Evolutionary conservation across 225 moss, liverwort and hornwort species (phyloP).

Genomic region (Sphagnum tenellum): DNA sequence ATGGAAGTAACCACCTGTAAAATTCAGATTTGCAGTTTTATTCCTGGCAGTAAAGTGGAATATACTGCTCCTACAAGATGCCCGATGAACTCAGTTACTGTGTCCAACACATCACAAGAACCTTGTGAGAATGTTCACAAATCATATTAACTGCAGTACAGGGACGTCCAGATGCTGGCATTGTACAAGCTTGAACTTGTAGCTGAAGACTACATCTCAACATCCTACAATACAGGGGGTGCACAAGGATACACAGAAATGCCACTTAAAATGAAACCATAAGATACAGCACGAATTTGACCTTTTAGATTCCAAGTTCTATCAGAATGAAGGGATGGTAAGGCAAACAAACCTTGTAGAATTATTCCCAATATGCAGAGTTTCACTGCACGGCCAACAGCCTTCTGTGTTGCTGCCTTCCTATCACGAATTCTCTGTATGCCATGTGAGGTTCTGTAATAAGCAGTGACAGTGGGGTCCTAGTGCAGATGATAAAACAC

Average conservation of each 20-base stretch:
- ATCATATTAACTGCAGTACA: not conserved
- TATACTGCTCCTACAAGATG: no score
- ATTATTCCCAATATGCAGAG: constrained; percentile 41
- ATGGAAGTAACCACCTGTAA: constrained; percentile 34
- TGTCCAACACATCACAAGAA: not conserved
- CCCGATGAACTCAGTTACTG: no score
- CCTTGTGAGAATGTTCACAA: not conserved
- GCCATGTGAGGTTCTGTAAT: not conserved
- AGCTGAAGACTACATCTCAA: not conserved
- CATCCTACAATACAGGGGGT: no score
- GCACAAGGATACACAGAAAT: no score
- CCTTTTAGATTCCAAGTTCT: not conserved
- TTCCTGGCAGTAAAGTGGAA: no score
- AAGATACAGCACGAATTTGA: not conserved
- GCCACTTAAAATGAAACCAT: no score
- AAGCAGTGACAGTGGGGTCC: not conserved
- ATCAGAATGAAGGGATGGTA: not conserved
- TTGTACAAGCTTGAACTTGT: not conserved
- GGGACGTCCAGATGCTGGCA: no score
- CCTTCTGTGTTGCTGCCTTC: constrained; percentile 33
- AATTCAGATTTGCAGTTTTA: not conserved
- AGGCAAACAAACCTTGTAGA: constrained; percentile 29
- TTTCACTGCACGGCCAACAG: constrained; percentile 27
- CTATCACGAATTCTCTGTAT: constrained; percentile 30
- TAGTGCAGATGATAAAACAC: no score